These are phyloP conservation scores for Hypericum perforatum DNA, from an alignment of 345 rosid genomes.

Conservation along the genomic window DNA sequence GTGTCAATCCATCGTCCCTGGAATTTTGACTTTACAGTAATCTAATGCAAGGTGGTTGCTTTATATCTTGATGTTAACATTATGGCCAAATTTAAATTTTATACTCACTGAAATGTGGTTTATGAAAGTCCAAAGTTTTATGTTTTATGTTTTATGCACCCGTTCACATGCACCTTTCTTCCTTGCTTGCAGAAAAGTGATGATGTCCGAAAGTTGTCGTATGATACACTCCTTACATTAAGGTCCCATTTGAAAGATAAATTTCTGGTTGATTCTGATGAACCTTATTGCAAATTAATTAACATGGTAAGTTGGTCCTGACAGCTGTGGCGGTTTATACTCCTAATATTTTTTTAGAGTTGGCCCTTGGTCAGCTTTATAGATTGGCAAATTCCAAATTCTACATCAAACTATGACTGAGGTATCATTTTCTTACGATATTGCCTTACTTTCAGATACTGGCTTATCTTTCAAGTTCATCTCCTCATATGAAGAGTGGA, in stretches of 20 bases:
- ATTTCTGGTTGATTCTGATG: slow-evolving; percentile 24
- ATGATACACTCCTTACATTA: slow-evolving; percentile 52
- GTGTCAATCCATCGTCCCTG: too few species aligned
- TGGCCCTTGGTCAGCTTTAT: too few species aligned
- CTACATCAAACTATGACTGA: too few species aligned
- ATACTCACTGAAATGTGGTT: too few species aligned
- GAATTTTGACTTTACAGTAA: too few species aligned
- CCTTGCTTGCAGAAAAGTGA: slow-evolving; percentile 47
- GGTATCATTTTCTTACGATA: slow-evolving; percentile 10
- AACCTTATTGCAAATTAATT: slow-evolving; percentile 51
- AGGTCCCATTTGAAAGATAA: slow-evolving; percentile 39
- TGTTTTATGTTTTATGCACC: neutral
- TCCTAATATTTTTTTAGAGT: too few species aligned
- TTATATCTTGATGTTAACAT: too few species aligned
- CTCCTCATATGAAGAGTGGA: slow-evolving; percentile 89
- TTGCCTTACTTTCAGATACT: slow-evolving; percentile 41
- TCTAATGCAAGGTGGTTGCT: too few species aligned
- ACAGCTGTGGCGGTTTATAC: too few species aligned
- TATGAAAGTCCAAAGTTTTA: neutral
- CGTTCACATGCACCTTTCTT: slow-evolving; percentile 4
- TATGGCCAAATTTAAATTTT: too few species aligned
- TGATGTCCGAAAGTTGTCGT: slow-evolving; percentile 72
- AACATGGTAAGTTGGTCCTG: slow-evolving; percentile 47
- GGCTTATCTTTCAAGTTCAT: slow-evolving; percentile 86
- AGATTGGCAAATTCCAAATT: too few species aligned